Conservation (phyloP, 75 land plant species). For the Pinus tabuliformis region DNA sequence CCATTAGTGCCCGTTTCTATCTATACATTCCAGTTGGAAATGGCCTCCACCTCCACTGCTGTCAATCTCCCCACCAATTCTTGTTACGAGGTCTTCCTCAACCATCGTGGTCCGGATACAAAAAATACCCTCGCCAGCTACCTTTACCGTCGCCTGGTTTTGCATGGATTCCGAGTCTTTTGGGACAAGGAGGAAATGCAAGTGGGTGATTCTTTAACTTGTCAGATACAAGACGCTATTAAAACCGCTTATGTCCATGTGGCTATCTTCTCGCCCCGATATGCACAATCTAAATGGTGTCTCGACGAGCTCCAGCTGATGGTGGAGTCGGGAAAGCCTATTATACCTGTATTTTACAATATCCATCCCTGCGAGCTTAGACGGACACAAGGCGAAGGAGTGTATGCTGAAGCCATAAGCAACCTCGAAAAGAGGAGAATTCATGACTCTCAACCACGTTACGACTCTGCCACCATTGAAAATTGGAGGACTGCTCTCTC, state of each 20-base stretch:
- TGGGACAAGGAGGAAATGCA: not conserved
- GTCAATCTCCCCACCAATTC: not conserved
- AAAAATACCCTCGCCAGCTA: not conserved
- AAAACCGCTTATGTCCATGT: not conserved
- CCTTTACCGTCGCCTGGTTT: not conserved
- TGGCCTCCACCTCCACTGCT: not conserved
- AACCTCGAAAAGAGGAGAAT: not conserved
- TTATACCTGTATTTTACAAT: not conserved
- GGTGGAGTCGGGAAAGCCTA: not conserved
- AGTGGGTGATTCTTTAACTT: not conserved
- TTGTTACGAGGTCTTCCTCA: not conserved
- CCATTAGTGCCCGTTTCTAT: no score
- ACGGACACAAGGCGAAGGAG: not conserved
- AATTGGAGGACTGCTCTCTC: not conserved
- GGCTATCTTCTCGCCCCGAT: not conserved
- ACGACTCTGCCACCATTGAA: not conserved
- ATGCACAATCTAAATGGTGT: not conserved
- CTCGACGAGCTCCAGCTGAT: not conserved
- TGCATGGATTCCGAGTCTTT: not conserved
- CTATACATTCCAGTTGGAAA: not conserved
- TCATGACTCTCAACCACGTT: no score
- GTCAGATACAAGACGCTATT: not conserved
- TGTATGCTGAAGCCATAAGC: not conserved
- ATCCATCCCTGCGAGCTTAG: not conserved
- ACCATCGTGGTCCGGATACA: not conserved